Evolutionary conservation across 2,329 filamentous ascomycete species (phyloP).

Genomic region (Exserohilum turcica): DNA sequence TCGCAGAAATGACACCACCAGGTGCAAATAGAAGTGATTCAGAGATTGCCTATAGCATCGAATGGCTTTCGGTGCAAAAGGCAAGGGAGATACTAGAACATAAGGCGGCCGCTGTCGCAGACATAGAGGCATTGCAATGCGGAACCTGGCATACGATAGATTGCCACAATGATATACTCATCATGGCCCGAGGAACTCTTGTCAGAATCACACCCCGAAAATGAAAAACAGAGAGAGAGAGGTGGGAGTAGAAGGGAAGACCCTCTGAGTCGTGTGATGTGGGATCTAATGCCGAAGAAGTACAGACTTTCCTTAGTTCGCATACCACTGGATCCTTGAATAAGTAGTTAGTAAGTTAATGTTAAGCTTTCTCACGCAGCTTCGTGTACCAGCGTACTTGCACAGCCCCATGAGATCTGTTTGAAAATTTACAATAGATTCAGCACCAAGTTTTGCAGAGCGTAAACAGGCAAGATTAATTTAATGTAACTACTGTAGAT

Average conservation of each 20-base stretch:
- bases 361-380: background rate
- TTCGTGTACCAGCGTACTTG: no score
- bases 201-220: constrained; percentile 1
- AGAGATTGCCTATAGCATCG: constrained; percentile 10
- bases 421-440: no score
- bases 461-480: no score
- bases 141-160: background rate
- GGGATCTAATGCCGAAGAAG: background rate
- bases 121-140: constrained; percentile 10
- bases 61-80: constrained; percentile 12
- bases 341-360: background rate
- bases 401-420: no score
- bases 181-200: constrained; percentile 2
- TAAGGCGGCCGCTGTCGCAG: constrained; percentile 3
- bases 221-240: background rate
- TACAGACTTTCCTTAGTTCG: background rate
- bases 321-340: background rate
- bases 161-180: constrained; percentile 1
- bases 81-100: constrained; percentile 3
- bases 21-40: background rate
- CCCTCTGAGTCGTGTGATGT: background rate
- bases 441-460: no score
- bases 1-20: background rate
- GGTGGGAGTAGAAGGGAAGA: background rate
- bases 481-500: no score